phyloP scores from a whole-genome alignment of 2,329 filamentous ascomycete species.

The Aspergillus tanneri region DNA sequence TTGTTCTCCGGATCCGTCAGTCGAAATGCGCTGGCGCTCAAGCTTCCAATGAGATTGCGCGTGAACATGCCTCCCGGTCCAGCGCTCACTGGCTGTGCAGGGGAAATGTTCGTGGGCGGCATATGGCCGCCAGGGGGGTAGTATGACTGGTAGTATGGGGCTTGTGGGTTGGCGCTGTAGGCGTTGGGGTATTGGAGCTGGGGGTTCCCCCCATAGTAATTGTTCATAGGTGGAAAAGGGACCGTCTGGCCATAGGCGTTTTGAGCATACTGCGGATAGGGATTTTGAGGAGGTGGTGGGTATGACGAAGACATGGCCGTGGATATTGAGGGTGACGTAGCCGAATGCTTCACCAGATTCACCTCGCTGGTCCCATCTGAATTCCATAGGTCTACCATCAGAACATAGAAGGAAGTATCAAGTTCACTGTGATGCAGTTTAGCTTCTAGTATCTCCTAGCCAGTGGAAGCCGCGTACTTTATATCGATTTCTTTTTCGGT shows the following conservation, averaged over 20 bases:
- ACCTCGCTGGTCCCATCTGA: constrained; percentile 61
- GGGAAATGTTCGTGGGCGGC: constrained; percentile 36
- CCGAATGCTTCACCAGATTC: constrained; percentile 66
- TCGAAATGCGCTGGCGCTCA: constrained; percentile 83
- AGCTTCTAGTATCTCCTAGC: constrained; percentile 3
- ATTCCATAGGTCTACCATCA: constrained; percentile 69
- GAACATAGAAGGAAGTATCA: constrained; percentile 65
- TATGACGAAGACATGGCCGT: constrained; percentile 78
- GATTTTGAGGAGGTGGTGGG: constrained; percentile 49
- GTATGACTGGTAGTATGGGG: constrained; percentile 34
- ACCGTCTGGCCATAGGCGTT: constrained; percentile 43
- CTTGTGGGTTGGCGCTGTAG: constrained; percentile 31
- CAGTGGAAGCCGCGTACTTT: constrained; percentile 59
- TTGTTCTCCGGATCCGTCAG: constrained; percentile 76
- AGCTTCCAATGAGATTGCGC: constrained; percentile 87
- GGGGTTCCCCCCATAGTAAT: constrained; percentile 36
- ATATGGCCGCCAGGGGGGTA: constrained; percentile 34
- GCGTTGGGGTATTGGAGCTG: constrained; percentile 37
- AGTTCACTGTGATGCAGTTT: constrained; percentile 57
- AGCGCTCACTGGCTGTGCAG: constrained; percentile 36
- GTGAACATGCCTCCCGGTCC: constrained; percentile 83
- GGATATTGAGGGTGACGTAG: constrained; percentile 72
- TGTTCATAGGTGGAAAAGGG: constrained; percentile 37
- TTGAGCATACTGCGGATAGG: constrained; percentile 39
- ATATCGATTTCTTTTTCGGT: constrained; percentile 81